A percentile compares a stretch with the other conserved stretches of the same genome.
Evolutionary conservation across 345 rosid genomes (phyloP).

Genomic region (Diplotaxis tenuifolia): DNA sequence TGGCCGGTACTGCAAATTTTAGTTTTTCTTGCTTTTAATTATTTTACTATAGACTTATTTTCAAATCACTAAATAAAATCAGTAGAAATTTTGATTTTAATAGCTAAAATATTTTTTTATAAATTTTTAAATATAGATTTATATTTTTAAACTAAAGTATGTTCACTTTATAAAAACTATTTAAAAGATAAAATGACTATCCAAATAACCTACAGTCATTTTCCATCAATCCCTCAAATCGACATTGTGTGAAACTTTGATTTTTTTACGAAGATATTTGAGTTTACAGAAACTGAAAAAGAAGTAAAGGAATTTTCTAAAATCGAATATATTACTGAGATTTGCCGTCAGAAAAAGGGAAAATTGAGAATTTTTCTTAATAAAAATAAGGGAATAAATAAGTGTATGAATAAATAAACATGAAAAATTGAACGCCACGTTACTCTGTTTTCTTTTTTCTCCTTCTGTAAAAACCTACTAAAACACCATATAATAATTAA

Average conservation of each 20-base stretch:
- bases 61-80: too few species aligned
- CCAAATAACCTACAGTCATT: too few species aligned
- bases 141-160: too few species aligned
- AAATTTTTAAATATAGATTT: too few species aligned
- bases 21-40: too few species aligned
- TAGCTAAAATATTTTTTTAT: too few species aligned
- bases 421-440: not conserved
- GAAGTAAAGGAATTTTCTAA: not conserved
- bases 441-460: not conserved
- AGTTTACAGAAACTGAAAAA: not conserved
- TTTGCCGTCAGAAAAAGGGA: not conserved
- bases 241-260: not conserved
- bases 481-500: not conserved
- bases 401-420: slow-evolving; percentile 3
- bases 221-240: too few species aligned
- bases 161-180: too few species aligned
- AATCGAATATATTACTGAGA: not conserved
- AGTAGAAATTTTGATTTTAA: too few species aligned
- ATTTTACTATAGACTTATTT: too few species aligned
- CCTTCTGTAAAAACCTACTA: not conserved
- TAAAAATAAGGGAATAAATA: not conserved
- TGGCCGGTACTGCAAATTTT: too few species aligned
- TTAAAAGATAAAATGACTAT: too few species aligned
- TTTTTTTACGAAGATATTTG: not conserved
- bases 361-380: not conserved